A percentile compares a stretch with the other conserved stretches of the same genome.
These are phyloP conservation scores for Orbilia quercus DNA, from an alignment of 2,329 filamentous ascomycete species.

Conservation along the genomic window DNA sequence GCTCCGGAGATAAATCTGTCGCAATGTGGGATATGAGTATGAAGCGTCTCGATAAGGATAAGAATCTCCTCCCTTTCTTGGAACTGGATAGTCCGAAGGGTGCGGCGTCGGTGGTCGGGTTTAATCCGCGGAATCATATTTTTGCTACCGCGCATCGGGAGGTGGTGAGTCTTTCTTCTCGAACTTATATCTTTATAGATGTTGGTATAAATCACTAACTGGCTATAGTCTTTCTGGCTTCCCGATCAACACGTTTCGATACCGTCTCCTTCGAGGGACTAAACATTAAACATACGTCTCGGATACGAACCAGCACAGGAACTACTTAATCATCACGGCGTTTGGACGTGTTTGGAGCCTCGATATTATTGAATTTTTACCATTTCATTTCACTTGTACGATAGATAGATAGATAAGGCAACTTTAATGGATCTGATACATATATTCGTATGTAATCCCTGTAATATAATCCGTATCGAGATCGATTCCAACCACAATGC, in stretches of 20 bases:
- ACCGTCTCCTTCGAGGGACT: conserved; percentile 54
- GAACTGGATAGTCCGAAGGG: conserved; percentile 68
- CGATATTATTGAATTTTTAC: background rate
- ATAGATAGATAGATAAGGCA: background rate
- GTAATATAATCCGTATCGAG: no score
- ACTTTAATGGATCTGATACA: background rate
- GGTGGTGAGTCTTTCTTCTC: conserved; percentile 65
- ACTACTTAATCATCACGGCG: no score
- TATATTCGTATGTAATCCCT: background rate
- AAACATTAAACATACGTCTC: conserved; percentile 1
- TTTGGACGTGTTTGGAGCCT: conserved; percentile 4
- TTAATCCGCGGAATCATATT: conserved; percentile 92
- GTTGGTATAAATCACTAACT: background rate
- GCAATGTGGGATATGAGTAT: conserved; percentile 84
- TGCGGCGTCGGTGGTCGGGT: conserved; percentile 79
- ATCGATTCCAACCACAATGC: no score
- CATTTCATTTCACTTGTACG: background rate
- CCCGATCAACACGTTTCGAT: conserved; percentile 60
- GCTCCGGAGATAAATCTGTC: conserved; percentile 71
- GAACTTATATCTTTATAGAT: background rate
- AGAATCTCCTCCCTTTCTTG: conserved; percentile 72
- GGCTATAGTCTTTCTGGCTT: conserved; percentile 59
- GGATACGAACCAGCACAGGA: background rate
- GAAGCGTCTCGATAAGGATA: conserved; percentile 68
- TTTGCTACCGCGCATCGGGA: conserved; percentile 90